Base-by-base conservation (phyloP, 306 rosid genomes). In the Geum urbanum region DNA sequence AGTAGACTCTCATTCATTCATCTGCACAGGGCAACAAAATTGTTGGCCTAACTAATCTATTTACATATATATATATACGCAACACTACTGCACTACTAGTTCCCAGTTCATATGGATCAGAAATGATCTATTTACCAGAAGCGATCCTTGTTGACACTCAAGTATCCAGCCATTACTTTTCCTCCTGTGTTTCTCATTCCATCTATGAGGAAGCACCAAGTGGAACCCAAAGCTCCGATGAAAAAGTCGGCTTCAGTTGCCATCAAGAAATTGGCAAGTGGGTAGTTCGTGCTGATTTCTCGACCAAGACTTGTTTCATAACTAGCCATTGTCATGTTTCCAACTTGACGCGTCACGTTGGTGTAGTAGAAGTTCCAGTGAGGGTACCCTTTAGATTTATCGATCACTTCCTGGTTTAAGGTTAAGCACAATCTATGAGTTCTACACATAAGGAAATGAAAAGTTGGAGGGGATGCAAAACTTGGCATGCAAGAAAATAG, bases 121-220 rank as follows among this genome's bases (percentile, higher is more conserved):
- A 2, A 27, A 5, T 0, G 13, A 32, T 59, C n/a, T n/a, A n/a
- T n/a, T 80, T 81, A 90, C 97, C 98, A 90, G 79, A 90, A 94
- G 48, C 99, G 75, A 70, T 94, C 95, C 82, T 87, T 88, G 87
- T 94, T 94, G 24, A 94, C 98, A 57, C 97, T 94, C 74, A 91
- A 85, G 79, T 83, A 94, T 41, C 96, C 99, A 60, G 99, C 84
- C 96, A 88, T 94, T 9, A 88, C 97, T 82, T 89, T 91, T 1
- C 99, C 99, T 9, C 95, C 99, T 0, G 99, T 91, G 45, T 87
- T 94, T 78, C 97, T 91, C 99, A 94, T 94, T 67, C 97, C 99
- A 77, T 94, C 99, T 54, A 88, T 87, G 9, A 94, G 96, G 47
- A 62, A 90, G 47, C 92, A 94, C 99, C 99, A 94, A 16, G 95